Percentiles rank a stretch among this genome's conserved stretches.
phyloP scores from a whole-genome alignment of 2,329 filamentous ascomycete species.

The Diplodia seriata region DNA sequence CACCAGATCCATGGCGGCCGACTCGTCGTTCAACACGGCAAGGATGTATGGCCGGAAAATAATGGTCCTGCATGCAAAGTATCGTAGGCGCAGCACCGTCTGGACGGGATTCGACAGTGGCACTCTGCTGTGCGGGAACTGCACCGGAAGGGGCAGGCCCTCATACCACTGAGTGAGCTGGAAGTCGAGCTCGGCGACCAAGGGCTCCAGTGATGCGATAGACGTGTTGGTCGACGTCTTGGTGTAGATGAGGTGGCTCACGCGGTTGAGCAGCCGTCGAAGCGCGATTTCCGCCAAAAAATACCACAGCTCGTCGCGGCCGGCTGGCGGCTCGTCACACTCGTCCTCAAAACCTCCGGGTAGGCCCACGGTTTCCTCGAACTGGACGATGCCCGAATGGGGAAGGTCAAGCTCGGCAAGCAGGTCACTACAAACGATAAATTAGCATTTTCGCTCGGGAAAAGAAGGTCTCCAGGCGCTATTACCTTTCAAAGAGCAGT shows the following conservation, averaged over 20 bases:
- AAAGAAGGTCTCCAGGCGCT: background rate
- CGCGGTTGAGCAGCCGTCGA: constrained; percentile 76
- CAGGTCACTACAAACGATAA: constrained; percentile 60
- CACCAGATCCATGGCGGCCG: constrained; percentile 71
- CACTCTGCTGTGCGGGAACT: constrained; percentile 75
- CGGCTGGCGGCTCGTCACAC: constrained; percentile 67
- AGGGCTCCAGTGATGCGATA: constrained; percentile 75
- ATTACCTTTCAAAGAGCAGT: constrained; percentile 72
- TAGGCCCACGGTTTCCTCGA: constrained; percentile 79
- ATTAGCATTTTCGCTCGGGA: constrained; percentile 21
- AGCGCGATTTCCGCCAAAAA: constrained; percentile 84
- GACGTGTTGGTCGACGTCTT: constrained; percentile 69
- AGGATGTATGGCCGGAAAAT: constrained; percentile 86
- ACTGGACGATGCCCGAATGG: constrained; percentile 81
- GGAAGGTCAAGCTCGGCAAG: constrained; percentile 81
- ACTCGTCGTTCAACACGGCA: constrained; percentile 79
- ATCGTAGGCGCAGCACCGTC: constrained; percentile 78
- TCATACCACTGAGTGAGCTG: constrained; percentile 88
- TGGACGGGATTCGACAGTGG: constrained; percentile 76
- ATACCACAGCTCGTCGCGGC: constrained; percentile 83
- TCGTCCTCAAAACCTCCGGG: constrained; percentile 76
- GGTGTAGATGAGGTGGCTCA: constrained; percentile 80
- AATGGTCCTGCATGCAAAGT: constrained; percentile 85
- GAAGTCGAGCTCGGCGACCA: constrained; percentile 81
- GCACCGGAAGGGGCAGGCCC: constrained; percentile 73